A percentile compares a stretch with the other conserved stretches of the same genome.
Conservation (phyloP, 768 basidiomycete species). For the Mycena chlorophos region DNA sequence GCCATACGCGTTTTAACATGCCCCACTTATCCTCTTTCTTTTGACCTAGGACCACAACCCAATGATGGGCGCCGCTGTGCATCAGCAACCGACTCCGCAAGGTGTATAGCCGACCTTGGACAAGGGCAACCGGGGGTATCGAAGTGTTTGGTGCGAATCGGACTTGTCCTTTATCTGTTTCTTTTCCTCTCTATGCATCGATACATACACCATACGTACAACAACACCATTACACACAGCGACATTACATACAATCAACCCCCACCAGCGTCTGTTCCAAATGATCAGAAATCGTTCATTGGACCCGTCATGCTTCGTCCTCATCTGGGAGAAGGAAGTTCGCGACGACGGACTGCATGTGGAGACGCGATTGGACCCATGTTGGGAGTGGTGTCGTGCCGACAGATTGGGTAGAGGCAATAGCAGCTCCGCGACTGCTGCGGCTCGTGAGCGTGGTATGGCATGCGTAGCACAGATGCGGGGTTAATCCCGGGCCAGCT, state of each 20-base stretch:
- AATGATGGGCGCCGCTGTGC: conserved; percentile 54
- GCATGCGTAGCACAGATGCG: conserved; percentile 53
- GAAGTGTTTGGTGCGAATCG: not conserved
- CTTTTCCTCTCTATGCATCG: conserved; percentile 18
- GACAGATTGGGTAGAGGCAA: conserved; percentile 12
- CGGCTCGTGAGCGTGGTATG: conserved; percentile 53
- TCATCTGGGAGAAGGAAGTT: not conserved
- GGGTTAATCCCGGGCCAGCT: conserved; percentile 30
- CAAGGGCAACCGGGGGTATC: not conserved
- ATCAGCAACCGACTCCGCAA: conserved; percentile 74
- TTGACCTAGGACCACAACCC: conserved; percentile 10
- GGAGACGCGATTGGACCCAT: conserved; percentile 26
- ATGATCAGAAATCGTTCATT: too few species aligned
- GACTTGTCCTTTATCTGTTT: not conserved
- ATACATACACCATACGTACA: not conserved
- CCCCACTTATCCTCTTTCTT: not conserved
- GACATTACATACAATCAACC: too few species aligned
- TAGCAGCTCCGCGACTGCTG: conserved; percentile 38
- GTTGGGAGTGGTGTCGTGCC: conserved; percentile 23
- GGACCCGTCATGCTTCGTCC: too few species aligned
- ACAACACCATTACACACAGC: too few species aligned
- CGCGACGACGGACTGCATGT: not conserved
- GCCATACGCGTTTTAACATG: not conserved
- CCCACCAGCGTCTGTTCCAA: too few species aligned
- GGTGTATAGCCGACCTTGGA: conserved; percentile 42